Percentiles rank a stretch among this genome's conserved stretches.
These are phyloP conservation scores for Kazachstania kunashirensis DNA, from an alignment of 805 yeast genomes.

Conservation along the genomic window DNA sequence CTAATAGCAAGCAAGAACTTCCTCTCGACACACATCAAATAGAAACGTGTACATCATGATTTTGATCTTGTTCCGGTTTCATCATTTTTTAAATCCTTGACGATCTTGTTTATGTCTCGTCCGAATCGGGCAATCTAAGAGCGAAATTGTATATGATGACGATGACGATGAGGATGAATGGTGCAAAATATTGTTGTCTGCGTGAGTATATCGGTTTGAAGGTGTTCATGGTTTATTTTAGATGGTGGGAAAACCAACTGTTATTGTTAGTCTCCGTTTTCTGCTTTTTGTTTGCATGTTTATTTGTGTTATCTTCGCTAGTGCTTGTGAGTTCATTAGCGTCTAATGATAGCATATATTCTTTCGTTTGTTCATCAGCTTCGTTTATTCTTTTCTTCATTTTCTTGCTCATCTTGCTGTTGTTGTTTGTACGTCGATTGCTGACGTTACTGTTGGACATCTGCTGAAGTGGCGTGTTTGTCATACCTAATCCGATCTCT, in stretches of 20 bases:
- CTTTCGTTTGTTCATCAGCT: slow-evolving; percentile 16
- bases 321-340: too few species aligned
- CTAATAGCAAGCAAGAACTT: too few species aligned
- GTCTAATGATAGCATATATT: slow-evolving; percentile 7
- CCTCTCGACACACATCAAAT: too few species aligned
- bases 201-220: too few species aligned
- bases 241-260: slow-evolving; percentile 6
- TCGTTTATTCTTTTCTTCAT: slow-evolving; percentile 41
- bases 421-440: slow-evolving; percentile 36
- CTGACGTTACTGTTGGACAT: slow-evolving; percentile 17
- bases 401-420: slow-evolving; percentile 43
- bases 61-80: not conserved
- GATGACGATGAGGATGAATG: too few species aligned
- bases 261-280: not conserved
- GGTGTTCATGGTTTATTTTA: too few species aligned
- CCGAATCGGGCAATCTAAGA: slow-evolving; percentile 2
- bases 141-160: too few species aligned
- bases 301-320: not conserved
- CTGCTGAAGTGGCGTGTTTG: slow-evolving; percentile 20
- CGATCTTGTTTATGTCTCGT: slow-evolving; percentile 1
- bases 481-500: slow-evolving; percentile 77
- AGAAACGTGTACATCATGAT: too few species aligned
- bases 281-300: not conserved
- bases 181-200: too few species aligned
- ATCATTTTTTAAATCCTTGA: not conserved